phyloP scores from a whole-genome alignment of 73 alveolate species.

The Tetrahymena elliotti region DNA sequence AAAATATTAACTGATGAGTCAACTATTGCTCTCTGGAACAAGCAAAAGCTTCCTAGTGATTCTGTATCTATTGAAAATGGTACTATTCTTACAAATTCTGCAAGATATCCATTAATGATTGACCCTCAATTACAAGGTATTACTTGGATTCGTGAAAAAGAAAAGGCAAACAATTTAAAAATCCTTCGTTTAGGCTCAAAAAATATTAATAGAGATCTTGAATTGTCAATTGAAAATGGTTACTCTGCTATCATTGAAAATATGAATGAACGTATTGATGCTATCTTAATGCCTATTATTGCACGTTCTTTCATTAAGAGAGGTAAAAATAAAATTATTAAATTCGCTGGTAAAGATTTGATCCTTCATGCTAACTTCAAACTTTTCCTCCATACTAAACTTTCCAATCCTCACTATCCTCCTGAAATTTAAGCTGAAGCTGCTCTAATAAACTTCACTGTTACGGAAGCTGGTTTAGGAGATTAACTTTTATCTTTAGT shows the following conservation, averaged over 20 bases:
- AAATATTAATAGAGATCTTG: slow-evolving; percentile 34
- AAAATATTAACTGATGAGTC: slow-evolving; percentile 97
- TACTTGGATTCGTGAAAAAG: slow-evolving; percentile 96
- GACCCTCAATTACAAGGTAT: slow-evolving; percentile 98
- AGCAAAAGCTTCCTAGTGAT: slow-evolving; percentile 98
- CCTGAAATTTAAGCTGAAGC: slow-evolving; percentile 99
- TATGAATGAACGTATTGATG: slow-evolving; percentile 98
- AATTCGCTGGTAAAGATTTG: slow-evolving; percentile 97
- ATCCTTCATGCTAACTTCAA: slow-evolving; percentile 90
- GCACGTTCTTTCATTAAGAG: slow-evolving; percentile 81
- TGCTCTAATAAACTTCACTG: slow-evolving; percentile 98
- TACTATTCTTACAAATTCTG: slow-evolving; percentile 94
- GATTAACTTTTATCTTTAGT: slow-evolving; percentile 97
- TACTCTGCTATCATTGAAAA: slow-evolving; percentile 97
- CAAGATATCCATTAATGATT: slow-evolving; percentile 95
- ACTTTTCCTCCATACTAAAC: slow-evolving; percentile 97
- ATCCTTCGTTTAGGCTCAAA: slow-evolving; percentile 55
- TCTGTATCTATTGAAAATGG: slow-evolving; percentile 97
- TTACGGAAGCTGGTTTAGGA: slow-evolving; percentile 99
- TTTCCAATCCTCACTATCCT: slow-evolving; percentile 99
- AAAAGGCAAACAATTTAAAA: slow-evolving; percentile 74
- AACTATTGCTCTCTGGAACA: slow-evolving; percentile 97
- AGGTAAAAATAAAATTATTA: slow-evolving; percentile 79
- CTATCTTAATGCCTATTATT: slow-evolving; percentile 96
- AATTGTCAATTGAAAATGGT: slow-evolving; percentile 85